Base-by-base conservation (phyloP, 1,139 yeast species). In the Hemisphaericaspora lyxosophila region DNA sequence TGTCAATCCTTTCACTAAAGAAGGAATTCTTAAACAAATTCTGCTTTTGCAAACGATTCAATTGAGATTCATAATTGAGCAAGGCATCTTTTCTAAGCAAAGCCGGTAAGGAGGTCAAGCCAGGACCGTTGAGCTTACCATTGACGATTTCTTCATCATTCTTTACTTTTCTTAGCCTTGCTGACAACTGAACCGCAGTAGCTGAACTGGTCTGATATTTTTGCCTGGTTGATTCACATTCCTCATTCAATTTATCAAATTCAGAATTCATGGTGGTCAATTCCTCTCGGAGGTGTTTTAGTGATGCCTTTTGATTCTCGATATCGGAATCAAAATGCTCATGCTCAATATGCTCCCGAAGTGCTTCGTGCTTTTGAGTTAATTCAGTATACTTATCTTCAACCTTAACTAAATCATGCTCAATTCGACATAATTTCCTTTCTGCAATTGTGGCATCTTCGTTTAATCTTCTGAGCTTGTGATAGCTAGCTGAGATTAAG, bases 131-230 rank as follows among this genome's bases (percentile, higher is more conserved):
- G 4, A 73, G 48, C 43, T 71, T 71, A 5, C 46, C 45, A 14
- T 60, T 57, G 5, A 80, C 49, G 4, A 11, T 4, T 15, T 15
- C 8, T 22, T 49, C 46, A 0, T 48, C 54, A 30, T 64, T 60
- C 8, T 51, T 50, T 1, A 51, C 56, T 33, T 62, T 64, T 9
- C 68, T 41, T 1, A 48, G 39, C 14, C 48, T 47, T 0, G 56
- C 52, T 0, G 84, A 70, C 24, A 65, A 50, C 33, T 73, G 77
- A 1, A 81, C 84, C 0, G 88, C 88, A 14, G 59, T 60, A 0
- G 79, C 60, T 0, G 87, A 80, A 22, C 62, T 60, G 5, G 53
- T 49, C 55, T 82, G 89, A 51, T 83, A 83, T 32, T 67, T 53
- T 2, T 47, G 46, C 42, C 88, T 61, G 7, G 72, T 50, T 0